These are phyloP conservation scores for Schizosaccharomyces cryophilus DNA, from an alignment of 805 yeast species.

Conservation along the genomic window DNA sequence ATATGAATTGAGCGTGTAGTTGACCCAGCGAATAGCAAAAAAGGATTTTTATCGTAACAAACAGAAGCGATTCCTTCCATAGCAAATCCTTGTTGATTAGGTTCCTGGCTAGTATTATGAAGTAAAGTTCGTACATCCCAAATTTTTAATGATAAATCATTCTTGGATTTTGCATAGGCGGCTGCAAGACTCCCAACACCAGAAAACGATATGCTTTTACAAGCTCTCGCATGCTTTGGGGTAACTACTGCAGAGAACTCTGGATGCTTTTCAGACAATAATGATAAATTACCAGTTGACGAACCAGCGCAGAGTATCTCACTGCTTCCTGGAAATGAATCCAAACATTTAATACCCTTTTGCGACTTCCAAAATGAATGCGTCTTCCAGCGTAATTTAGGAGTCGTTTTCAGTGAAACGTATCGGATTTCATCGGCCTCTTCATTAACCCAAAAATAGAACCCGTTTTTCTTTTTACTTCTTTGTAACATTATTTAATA, in stretches of 20 bases:
- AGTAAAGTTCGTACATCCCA: constrained; percentile 27
- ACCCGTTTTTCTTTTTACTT: neutral
- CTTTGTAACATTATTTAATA: neutral
- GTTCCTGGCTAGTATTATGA: constrained; percentile 4
- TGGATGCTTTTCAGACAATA: neutral
- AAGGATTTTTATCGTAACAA: constrained; percentile 8
- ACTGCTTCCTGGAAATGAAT: neutral
- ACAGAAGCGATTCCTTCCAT: constrained; percentile 56
- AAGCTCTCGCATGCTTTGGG: constrained; percentile 33
- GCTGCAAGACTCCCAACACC: constrained; percentile 40
- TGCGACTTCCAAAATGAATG: neutral
- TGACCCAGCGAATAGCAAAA: constrained; percentile 28
- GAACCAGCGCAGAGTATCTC: constrained; percentile 1
- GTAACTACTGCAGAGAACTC: constrained; percentile 4
- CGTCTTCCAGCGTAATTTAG: neutral
- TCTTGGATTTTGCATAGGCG: constrained; percentile 57
- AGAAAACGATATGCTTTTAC: constrained; percentile 52
- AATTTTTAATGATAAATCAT: constrained; percentile 48
- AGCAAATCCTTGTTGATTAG: constrained; percentile 25
- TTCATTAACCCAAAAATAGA: neutral
- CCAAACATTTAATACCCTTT: neutral
- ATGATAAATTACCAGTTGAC: neutral
- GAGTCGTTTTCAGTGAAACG: neutral
- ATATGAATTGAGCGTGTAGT: constrained; percentile 56
- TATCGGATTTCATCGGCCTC: neutral